phyloP scores from a whole-genome alignment of 257 asterid species.

The Solanum lycopersicoides region DNA sequence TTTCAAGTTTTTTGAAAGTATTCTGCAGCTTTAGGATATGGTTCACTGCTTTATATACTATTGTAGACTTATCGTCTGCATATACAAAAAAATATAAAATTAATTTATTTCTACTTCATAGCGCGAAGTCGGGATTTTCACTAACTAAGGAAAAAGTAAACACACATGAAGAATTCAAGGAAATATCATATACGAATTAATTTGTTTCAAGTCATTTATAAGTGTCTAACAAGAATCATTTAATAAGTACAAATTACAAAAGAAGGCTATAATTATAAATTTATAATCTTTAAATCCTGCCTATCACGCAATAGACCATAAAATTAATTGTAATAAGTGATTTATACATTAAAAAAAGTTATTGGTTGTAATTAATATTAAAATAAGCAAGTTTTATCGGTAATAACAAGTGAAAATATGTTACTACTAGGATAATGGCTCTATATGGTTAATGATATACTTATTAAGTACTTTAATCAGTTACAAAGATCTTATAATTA shows the following conservation, averaged over 20 bases:
- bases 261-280: no score
- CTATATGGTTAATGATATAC: neutral
- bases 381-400: no score
- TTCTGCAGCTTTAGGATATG: conserved; percentile 36
- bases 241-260: no score
- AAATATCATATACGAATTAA: neutral
- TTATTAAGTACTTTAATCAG: neutral
- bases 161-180: neutral
- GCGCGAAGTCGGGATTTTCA: neutral
- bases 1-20: conserved; percentile 24
- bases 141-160: neutral
- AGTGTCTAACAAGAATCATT: neutral
- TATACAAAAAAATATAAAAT: neutral
- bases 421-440: neutral
- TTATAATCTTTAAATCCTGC: no score
- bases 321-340: no score
- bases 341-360: neutral
- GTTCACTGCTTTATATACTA: conserved; percentile 66
- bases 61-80: conserved; percentile 69
- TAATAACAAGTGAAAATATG: no score
- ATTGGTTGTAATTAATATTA: no score
- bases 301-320: no score
- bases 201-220: no score
- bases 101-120: neutral
- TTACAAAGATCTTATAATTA: neutral